Evolutionary conservation across 305 asterid genomes (phyloP), one percentile per base, ranked within the genome.

Genomic region (Ilex paraguariensis): DNA sequence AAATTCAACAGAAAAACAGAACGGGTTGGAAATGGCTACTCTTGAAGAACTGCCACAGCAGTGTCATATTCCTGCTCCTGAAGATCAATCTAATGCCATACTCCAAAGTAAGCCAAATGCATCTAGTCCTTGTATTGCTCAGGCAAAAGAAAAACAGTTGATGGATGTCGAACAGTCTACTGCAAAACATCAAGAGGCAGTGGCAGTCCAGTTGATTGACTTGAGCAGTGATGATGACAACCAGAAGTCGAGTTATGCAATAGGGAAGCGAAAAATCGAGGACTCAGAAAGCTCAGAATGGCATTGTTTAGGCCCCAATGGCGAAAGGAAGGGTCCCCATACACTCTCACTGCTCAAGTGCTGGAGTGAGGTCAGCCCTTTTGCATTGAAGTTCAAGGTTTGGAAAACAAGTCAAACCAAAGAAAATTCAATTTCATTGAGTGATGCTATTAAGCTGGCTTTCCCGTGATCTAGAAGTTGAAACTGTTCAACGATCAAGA

Each of bases 401-500:
- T 63, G 77, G 77, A 73, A 67, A 58, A 63, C 62, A 56, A 55
- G 48, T 40, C 64, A 64, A 60, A 59, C 39, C 28, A 53, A 63
- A 39, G 64, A 58, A 6, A 49, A 63, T 40, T 69, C 77, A 13
- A 73, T 73, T 50, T 10, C 44, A 15, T 10, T 73, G 50, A 54
- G 14, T 10, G 67, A 73, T 63, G 77, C 77, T 49, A 10, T 72
- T 52, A 66, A 59, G 30, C 66, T 57, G 57, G 73, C 73, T 14
- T 65, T 60, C 39, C 10, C 31, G 42, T 36, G 9, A 8, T 5
- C 6, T 5, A 36, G 42, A 8, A 36, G 42, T 8, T 8, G 9
- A 36, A 36, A 3, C 42, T 36, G 42, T 4, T 36, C 9, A 36
- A 36, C 42, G 0, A 36, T 36, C 42, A 4, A 36, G 9, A 36